Evolutionary conservation across 73 alveolate species (phyloP).

Genomic region (Effrenium voratum): DNA sequence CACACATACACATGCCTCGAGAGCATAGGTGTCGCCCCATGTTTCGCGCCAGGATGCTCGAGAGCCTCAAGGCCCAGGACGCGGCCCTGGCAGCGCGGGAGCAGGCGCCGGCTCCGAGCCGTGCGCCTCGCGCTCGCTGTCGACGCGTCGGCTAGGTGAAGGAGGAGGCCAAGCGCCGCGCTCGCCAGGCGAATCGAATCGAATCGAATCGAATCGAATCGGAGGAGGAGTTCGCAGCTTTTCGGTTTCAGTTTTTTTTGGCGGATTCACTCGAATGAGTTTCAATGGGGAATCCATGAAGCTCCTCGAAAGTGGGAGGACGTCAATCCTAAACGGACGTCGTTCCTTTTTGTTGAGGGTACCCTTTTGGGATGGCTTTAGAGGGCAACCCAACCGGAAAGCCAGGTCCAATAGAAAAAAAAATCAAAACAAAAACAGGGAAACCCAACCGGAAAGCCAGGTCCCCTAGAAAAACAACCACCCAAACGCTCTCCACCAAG

Average conservation of each 20-base stretch:
- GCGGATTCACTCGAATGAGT: neutral
- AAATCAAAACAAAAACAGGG: neutral
- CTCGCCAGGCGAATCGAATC: neutral
- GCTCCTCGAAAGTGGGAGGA: neutral
- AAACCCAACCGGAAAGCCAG: neutral
- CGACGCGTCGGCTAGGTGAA: neutral
- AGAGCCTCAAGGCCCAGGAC: slow-evolving; percentile 26
- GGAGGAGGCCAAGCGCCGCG: slow-evolving; percentile 60
- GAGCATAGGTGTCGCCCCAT: too few species aligned
- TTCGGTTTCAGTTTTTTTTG: too few species aligned
- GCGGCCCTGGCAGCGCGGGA: slow-evolving; percentile 14
- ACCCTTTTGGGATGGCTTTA: neutral
- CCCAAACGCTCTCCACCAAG: neutral
- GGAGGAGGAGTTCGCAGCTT: neutral
- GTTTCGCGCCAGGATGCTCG: slow-evolving; percentile 26
- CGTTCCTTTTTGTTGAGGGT: neutral
- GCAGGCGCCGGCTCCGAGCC: neutral
- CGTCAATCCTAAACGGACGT: neutral
- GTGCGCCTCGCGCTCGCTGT: neutral
- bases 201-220: neutral
- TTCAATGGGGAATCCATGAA: too few species aligned
- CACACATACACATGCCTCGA: too few species aligned
- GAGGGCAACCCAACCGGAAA: neutral
- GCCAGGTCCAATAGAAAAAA: neutral
- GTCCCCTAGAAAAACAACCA: too few species aligned